Percentiles rank a stretch among this genome's conserved stretches.
These are phyloP conservation scores for Cystofilobasidium capitatum DNA, from an alignment of 768 basidiomycete genomes.

Conservation along the genomic window DNA sequence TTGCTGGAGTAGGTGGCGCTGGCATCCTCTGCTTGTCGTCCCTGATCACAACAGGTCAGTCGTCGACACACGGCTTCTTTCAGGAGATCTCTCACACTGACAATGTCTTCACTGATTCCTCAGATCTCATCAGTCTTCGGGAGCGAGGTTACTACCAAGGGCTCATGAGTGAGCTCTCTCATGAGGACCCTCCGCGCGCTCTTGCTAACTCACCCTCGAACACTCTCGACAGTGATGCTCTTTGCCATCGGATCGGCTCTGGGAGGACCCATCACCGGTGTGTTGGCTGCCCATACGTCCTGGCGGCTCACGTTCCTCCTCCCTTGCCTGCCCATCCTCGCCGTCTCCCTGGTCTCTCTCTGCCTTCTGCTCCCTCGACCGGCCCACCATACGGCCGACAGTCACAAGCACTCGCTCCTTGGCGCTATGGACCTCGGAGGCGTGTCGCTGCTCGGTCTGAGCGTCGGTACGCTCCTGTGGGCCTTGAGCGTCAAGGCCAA, in stretches of 20 bases:
- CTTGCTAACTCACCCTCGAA: not conserved
- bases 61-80: not conserved
- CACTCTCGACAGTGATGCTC: conserved; percentile 5
- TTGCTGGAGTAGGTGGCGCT: conserved; percentile 17
- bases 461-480: conserved; percentile 4
- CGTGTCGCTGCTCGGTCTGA: not conserved
- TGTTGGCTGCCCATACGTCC: not conserved
- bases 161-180: conserved; percentile 9
- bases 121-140: conserved; percentile 13
- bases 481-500: conserved; percentile 15
- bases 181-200: no score
- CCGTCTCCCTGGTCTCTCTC: conserved; percentile 4
- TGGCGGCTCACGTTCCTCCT: conserved; percentile 20
- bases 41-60: conserved; percentile 23
- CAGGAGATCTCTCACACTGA: not conserved
- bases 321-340: conserved; percentile 15
- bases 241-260: conserved; percentile 16
- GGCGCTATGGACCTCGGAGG: conserved; percentile 16
- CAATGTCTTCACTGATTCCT: not conserved
- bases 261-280: conserved; percentile 17
- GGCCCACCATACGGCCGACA: not conserved
- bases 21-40: conserved; percentile 12
- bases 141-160: conserved; percentile 24
- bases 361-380: conserved; percentile 15
- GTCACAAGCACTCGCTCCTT: not conserved